Conservation (phyloP, 768 basidiomycete genomes). For the Mycena leptocephala region DNA sequence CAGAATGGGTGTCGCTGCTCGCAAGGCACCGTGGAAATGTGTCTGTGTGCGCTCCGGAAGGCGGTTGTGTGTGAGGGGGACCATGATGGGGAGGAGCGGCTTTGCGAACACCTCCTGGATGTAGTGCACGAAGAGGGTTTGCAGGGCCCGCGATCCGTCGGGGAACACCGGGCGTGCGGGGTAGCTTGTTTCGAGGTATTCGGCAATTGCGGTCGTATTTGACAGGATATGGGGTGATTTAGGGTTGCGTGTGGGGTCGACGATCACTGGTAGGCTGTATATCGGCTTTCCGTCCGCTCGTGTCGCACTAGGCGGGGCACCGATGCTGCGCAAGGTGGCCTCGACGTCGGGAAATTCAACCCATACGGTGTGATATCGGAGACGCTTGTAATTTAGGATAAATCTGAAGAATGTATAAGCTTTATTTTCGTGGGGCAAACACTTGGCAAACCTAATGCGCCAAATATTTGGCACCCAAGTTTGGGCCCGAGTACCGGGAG, state of each 20-base stretch:
- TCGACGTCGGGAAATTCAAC: conserved; percentile 82
- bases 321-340: conserved; percentile 67
- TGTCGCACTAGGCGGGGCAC: conserved; percentile 71
- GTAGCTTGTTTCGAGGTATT: conserved; percentile 79
- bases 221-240: conserved; percentile 68
- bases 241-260: conserved; percentile 69
- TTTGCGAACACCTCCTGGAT: conserved; percentile 49
- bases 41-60: conserved; percentile 70
- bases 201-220: conserved; percentile 75
- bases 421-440: not conserved
- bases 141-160: conserved; percentile 77
- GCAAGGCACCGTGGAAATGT: conserved; percentile 56
- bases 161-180: conserved; percentile 82
- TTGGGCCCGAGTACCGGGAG: not conserved
- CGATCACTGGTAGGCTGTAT: conserved; percentile 79
- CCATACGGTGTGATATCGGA: conserved; percentile 80
- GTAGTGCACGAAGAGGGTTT: conserved; percentile 79
- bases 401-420: not conserved
- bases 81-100: conserved; percentile 80
- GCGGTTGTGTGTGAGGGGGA: conserved; percentile 76
- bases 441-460: not conserved
- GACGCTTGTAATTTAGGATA: conserved; percentile 78
- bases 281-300: conserved; percentile 72
- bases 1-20: conserved; percentile 16
- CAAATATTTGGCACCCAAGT: not conserved